A percentile compares a stretch with the other conserved stretches of the same genome.
Evolutionary conservation across 371 early-diverging fungal genomes (phyloP).

Genomic region (Circinella minor): DNA sequence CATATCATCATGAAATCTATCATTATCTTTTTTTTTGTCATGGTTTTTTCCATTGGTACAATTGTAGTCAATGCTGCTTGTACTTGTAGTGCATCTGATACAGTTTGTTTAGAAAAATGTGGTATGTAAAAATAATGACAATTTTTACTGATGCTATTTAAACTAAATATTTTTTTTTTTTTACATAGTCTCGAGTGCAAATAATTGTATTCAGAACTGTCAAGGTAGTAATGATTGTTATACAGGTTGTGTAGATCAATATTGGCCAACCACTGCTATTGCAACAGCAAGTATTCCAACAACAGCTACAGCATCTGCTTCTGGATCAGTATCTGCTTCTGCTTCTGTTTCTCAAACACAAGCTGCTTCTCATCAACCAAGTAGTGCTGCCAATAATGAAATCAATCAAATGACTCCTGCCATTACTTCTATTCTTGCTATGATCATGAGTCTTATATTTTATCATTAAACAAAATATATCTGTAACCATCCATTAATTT

Average conservation of each 20-base stretch:
- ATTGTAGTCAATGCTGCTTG: constrained; percentile 5
- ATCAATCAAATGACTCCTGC: no score
- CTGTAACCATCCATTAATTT: no score
- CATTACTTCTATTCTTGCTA: no score
- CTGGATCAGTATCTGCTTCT: neutral
- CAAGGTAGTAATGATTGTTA: neutral
- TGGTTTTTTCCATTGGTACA: neutral
- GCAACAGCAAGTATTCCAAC: neutral
- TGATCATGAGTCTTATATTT: no score
- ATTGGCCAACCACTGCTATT: constrained; percentile 2
- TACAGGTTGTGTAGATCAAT: neutral
- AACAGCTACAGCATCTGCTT: neutral
- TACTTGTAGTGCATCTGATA: neutral
- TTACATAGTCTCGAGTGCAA: neutral
- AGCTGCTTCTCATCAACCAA: no score
- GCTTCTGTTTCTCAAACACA: neutral
- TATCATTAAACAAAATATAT: no score
- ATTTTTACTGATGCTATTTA: no score
- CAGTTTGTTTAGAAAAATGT: neutral
- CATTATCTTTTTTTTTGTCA: no score
- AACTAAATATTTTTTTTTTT: no score
- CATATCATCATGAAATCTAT: no score
- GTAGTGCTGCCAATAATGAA: no score
- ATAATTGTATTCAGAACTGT: constrained; percentile 8
- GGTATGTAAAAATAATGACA: neutral